Conservation (phyloP, 225 moss, liverwort and hornwort genomes). For the Polytrichum commune region DNA sequence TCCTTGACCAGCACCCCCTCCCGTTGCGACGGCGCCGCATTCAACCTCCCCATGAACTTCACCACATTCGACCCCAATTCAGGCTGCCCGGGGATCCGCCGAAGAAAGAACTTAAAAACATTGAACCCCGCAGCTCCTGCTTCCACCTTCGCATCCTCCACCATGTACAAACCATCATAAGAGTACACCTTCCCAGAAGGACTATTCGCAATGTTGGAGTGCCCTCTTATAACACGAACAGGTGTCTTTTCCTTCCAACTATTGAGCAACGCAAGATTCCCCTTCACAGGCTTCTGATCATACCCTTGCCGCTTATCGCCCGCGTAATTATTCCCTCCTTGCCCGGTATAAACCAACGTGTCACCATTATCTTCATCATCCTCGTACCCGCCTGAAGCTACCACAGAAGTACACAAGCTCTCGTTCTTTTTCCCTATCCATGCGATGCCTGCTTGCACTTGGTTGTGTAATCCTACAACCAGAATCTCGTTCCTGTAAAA, state of each 20-base stretch:
- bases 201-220: conserved; percentile 26
- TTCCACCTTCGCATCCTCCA: conserved; percentile 23
- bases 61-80: conserved; percentile 55
- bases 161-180: conserved; percentile 80
- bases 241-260: conserved; percentile 21
- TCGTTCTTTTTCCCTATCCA: background rate
- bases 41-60: conserved; percentile 47
- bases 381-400: conserved; percentile 63
- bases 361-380: conserved; percentile 59
- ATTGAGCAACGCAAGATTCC: conserved; percentile 54
- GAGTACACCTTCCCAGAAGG: conserved; percentile 75
- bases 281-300: conserved; percentile 34
- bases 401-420: conserved; percentile 39
- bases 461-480: conserved; percentile 41
- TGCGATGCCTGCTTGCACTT: conserved; percentile 44
- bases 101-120: conserved; percentile 70
- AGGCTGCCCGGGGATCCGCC: conserved; percentile 49
- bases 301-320: conserved; percentile 29
- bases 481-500: conserved; percentile 45
- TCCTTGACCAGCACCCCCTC: conserved; percentile 55
- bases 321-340: conserved; percentile 51
- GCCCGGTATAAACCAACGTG: conserved; percentile 45
- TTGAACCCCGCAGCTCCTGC: conserved; percentile 47
- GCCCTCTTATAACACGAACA: conserved; percentile 62
- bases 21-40: conserved; percentile 29